Percentiles rank a stretch among this genome's conserved stretches.
phyloP scores from a whole-genome alignment of 2,329 filamentous ascomycete genomes.

The Pseudogymnoascus sp. region DNA sequence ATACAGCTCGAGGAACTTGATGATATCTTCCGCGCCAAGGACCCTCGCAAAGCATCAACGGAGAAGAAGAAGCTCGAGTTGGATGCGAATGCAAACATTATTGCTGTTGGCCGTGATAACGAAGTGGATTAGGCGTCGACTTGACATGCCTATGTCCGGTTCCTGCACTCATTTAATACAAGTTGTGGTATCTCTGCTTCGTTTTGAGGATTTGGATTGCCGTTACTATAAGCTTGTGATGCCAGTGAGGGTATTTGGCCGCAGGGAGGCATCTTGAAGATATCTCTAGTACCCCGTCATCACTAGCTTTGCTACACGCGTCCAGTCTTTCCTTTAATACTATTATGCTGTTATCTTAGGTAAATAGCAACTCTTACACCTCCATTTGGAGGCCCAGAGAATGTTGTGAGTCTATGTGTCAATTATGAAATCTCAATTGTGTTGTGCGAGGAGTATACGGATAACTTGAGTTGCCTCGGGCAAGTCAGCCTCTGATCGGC shows the following conservation, averaged over 20 bases:
- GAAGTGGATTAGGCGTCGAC: background rate
- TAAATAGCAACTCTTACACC: background rate
- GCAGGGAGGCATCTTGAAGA: background rate
- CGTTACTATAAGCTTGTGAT: background rate
- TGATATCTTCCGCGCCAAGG: constrained; percentile 40
- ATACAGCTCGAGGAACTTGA: constrained; percentile 44
- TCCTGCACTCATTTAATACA: background rate
- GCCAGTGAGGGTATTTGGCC: background rate
- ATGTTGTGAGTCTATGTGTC: background rate
- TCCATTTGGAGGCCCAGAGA: background rate
- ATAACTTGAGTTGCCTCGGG: no score
- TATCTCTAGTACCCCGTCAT: background rate
- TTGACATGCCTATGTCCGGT: background rate
- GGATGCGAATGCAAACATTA: constrained; percentile 21
- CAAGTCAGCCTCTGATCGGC: no score
- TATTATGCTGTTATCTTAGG: background rate
- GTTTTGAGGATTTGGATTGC: background rate
- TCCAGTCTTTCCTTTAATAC: background rate
- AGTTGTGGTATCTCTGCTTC: background rate
- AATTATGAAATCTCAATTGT: background rate
- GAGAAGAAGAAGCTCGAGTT: constrained; percentile 37
- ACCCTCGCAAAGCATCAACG: constrained; percentile 40
- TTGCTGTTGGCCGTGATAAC: background rate
- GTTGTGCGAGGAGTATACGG: no score
- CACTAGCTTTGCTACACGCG: background rate